Evolutionary conservation across 495 filamentous ascomycete species (phyloP), one percentile per base, ranked within the genome.

Genomic region (Aspergillus olivimuriae): DNA sequence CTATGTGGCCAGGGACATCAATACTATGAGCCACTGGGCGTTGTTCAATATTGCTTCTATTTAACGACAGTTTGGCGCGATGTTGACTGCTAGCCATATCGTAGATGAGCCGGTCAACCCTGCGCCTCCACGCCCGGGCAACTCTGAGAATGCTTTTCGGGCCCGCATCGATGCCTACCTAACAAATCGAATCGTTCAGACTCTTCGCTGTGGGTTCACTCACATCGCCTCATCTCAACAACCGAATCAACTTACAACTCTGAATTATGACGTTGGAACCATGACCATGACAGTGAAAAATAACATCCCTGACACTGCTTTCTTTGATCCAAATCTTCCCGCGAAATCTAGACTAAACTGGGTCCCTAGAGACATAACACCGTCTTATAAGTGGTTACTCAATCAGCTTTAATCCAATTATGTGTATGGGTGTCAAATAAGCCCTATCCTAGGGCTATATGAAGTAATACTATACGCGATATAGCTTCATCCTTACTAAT

Each of bases 381-480:
- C 46, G 4, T 53, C 46, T 8, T 50, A 39, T 20, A 53, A 50
- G 24, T 53, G 51, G 51, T 46, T 38, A 20, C 17, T 23, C n/a
- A 33, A 24, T 38, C 15, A n/a, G n/a, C n/a, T n/a, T n/a, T n/a
- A n/a, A n/a, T n/a, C n/a, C n/a, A n/a, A n/a, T n/a, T n/a, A n/a
- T n/a, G n/a, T n/a, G n/a, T n/a, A n/a, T n/a, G n/a, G n/a, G n/a
- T n/a, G n/a, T n/a, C n/a, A n/a, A n/a, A n/a, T n/a, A n/a, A n/a
- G n/a, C n/a, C n/a, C n/a, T n/a, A n/a, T n/a, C n/a, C n/a, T n/a
- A n/a, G n/a, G n/a, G n/a, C n/a, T n/a, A n/a, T n/a, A n/a, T n/a
- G n/a, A n/a, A n/a, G n/a, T n/a, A n/a, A n/a, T n/a, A n/a, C n/a
- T n/a, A n/a, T n/a, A n/a, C n/a, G n/a, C n/a, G n/a, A n/a, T n/a